Percentiles rank a stretch among this genome's conserved stretches.
Evolutionary conservation across 2,329 filamentous ascomycete genomes (phyloP).

Genomic region (Nemania sp.): DNA sequence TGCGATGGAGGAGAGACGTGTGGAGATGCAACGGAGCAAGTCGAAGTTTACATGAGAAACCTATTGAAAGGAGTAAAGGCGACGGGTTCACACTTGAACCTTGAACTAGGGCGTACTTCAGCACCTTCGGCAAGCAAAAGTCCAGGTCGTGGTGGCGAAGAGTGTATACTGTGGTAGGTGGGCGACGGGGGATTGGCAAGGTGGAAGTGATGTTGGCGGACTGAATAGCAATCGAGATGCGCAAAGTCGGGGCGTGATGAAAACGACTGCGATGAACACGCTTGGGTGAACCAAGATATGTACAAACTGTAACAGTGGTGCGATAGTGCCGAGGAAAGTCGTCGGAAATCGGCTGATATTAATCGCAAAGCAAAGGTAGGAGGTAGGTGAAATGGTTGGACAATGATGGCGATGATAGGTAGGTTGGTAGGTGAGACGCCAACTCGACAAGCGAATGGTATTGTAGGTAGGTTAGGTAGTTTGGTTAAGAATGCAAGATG

Average conservation of each 20-base stretch:
- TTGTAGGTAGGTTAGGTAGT: constrained; percentile 34
- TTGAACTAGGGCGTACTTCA: constrained; percentile 24
- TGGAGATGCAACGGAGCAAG: constrained; percentile 40
- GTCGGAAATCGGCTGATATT: constrained; percentile 28
- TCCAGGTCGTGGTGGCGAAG: constrained; percentile 26
- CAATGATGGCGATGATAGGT: constrained; percentile 33
- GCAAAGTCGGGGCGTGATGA: constrained; percentile 16
- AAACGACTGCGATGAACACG: constrained; percentile 23
- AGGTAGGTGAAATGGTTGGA: constrained; percentile 27
- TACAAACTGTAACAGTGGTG: constrained; percentile 28
- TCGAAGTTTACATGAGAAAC: constrained; percentile 47
- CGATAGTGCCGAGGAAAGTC: constrained; percentile 18
- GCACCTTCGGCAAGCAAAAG: constrained; percentile 4
- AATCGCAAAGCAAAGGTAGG: constrained; percentile 28
- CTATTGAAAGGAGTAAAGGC: constrained; percentile 21
- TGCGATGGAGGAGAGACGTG: constrained; percentile 40
- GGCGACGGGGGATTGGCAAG: constrained; percentile 29
- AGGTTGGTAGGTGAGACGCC: constrained; percentile 37
- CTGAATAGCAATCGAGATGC: constrained; percentile 33
- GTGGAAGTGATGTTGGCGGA: constrained; percentile 32
- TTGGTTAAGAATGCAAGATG: constrained; percentile 30
- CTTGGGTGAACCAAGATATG: constrained; percentile 27
- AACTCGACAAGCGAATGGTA: constrained; percentile 37
- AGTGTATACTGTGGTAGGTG: constrained; percentile 25
- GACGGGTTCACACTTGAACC: constrained; percentile 42